Evolutionary conservation across 352 stramenopile genomes (phyloP).

Genomic region (Globisporangium ultimum): DNA sequence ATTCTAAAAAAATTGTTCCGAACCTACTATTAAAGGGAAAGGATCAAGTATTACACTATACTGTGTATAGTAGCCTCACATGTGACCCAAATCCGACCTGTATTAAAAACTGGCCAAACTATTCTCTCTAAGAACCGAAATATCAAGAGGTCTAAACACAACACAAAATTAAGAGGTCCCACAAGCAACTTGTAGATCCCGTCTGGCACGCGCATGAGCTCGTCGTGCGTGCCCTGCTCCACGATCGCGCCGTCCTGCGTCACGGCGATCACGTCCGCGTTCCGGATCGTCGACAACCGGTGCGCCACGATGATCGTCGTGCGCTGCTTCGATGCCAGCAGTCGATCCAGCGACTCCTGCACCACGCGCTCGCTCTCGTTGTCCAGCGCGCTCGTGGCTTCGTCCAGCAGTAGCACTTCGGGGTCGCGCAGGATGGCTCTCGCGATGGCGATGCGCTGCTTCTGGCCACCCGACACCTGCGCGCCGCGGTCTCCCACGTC

Average conservation of each 20-base stretch:
- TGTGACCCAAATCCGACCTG: too few species aligned
- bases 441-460: slow-evolving; percentile 88
- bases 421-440: slow-evolving; percentile 90
- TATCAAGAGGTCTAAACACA: too few species aligned
- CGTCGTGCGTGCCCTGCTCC: slow-evolving; percentile 90
- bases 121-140: background rate
- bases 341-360: slow-evolving; percentile 44
- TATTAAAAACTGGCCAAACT: too few species aligned
- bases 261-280: slow-evolving; percentile 94
- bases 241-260: slow-evolving; percentile 88
- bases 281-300: slow-evolving; percentile 91
- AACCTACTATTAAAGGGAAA: too few species aligned
- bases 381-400: slow-evolving; percentile 81
- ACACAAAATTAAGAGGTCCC: too few species aligned
- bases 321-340: slow-evolving; percentile 35
- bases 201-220: slow-evolving; percentile 70
- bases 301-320: slow-evolving; percentile 96
- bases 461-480: slow-evolving; percentile 90
- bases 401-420: slow-evolving; percentile 89
- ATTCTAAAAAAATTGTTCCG: too few species aligned
- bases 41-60: too few species aligned
- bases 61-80: too few species aligned
- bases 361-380: slow-evolving; percentile 28
- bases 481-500: slow-evolving; percentile 86
- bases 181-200: slow-evolving; percentile 47